A percentile compares a stretch with the other conserved stretches of the same genome.
phyloP scores from a whole-genome alignment of 2,329 filamentous ascomycete species.

The Xylariaceae sp. region DNA sequence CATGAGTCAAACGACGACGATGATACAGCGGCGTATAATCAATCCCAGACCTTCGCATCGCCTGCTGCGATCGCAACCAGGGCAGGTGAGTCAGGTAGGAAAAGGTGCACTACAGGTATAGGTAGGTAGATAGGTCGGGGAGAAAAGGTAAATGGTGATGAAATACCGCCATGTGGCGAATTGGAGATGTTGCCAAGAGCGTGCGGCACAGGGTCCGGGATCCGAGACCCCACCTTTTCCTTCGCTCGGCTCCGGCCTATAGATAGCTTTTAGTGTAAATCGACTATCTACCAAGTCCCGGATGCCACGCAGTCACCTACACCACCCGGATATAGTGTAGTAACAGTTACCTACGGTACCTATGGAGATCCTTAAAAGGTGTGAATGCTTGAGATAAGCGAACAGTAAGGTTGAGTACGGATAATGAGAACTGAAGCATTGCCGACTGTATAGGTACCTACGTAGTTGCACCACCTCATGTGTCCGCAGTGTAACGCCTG shows the following conservation, averaged over 20 bases:
- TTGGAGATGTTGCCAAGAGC: conserved; percentile 6
- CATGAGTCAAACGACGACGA: not conserved
- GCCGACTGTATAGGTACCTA: no score
- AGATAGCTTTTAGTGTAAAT: not conserved
- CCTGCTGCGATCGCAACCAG: not conserved
- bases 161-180: conserved; percentile 11
- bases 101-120: no score
- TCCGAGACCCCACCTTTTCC: not conserved
- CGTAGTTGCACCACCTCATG: no score
- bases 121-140: not conserved
- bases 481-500: no score
- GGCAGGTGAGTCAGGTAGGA: not conserved
- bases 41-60: conserved; percentile 3
- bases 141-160: not conserved
- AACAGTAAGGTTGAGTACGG: no score
- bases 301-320: no score
- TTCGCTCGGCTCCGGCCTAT: conserved; percentile 14
- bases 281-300: no score
- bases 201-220: conserved; percentile 1
- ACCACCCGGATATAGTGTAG: no score
- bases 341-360: no score
- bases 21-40: not conserved
- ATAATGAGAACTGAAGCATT: no score
- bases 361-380: no score
- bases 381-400: no score